A percentile compares a stretch with the other conserved stretches of the same genome.
Conservation (phyloP, 2,329 filamentous ascomycete species). For the Coniella vitis region DNA sequence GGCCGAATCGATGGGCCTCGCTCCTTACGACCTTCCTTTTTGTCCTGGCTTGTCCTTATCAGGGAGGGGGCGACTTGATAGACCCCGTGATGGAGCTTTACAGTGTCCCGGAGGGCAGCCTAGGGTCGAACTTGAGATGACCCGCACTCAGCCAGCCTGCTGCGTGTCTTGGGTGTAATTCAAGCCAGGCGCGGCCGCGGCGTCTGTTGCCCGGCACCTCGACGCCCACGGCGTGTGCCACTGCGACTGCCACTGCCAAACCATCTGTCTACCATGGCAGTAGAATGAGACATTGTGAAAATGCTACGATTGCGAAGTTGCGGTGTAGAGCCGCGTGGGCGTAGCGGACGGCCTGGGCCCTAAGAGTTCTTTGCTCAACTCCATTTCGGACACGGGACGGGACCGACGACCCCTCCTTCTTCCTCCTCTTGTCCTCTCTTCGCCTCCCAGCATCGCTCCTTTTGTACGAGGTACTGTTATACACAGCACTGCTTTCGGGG, state of each 20-base stretch:
- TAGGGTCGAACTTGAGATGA: no score
- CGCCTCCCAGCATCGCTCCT: no score
- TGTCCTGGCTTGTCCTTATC: background rate
- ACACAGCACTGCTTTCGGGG: no score
- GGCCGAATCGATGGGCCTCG: background rate
- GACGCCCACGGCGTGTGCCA: background rate
- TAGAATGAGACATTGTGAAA: background rate
- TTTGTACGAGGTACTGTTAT: no score
- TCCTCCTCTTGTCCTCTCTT: background rate
- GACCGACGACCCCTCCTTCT: background rate
- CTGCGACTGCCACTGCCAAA: background rate
- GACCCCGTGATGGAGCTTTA: background rate
- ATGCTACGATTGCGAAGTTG: background rate
- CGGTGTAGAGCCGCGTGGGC: background rate
- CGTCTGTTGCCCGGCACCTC: background rate
- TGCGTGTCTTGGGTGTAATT: no score
- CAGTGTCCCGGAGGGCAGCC: background rate
- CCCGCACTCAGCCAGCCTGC: no score
- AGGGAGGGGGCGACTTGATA: background rate
- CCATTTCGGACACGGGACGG: background rate
- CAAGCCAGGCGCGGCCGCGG: no score
- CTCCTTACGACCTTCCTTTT: constrained; percentile 1
- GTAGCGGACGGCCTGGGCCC: background rate
- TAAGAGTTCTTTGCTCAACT: background rate
- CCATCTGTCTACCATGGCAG: background rate